phyloP scores from a whole-genome alignment of 2,329 filamentous ascomycete genomes.

The Blastomyces percursus region DNA sequence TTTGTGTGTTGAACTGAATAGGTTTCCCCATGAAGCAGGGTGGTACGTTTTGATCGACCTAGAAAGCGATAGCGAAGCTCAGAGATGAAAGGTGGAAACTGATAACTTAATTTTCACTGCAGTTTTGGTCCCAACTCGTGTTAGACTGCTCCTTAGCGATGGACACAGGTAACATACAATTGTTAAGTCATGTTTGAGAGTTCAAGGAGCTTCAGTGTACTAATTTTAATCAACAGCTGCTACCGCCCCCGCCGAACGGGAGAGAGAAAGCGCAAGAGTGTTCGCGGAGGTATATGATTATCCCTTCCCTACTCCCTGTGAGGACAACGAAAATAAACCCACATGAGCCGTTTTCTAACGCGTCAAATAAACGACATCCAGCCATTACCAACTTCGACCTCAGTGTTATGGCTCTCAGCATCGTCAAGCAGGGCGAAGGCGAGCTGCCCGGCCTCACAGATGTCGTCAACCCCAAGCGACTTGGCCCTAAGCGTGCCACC shows the following conservation, averaged over 20 bases:
- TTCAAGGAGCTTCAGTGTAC: neutral
- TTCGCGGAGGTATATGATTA: conserved; percentile 56
- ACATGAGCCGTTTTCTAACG: conserved; percentile 1
- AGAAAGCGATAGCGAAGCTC: conserved; percentile 14
- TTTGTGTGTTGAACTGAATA: conserved; percentile 14
- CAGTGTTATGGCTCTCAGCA: conserved; percentile 81
- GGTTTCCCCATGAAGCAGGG: conserved; percentile 99
- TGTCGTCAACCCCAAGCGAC: conserved; percentile 95
- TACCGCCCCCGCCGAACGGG: conserved; percentile 96
- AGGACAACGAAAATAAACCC: neutral
- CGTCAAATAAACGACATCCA: conserved; percentile 11
- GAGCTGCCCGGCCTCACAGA: conserved; percentile 97
- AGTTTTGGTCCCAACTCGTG: conserved; percentile 89
- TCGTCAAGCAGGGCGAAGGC: conserved; percentile 95
- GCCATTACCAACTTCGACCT: conserved; percentile 97
- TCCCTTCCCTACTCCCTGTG: neutral
- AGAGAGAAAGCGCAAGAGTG: conserved; percentile 99
- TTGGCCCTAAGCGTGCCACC: conserved; percentile 98
- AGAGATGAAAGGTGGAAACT: conserved; percentile 18
- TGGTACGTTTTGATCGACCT: conserved; percentile 37
- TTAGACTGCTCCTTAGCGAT: conserved; percentile 86
- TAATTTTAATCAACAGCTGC: conserved; percentile 47
- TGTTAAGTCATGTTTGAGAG: neutral
- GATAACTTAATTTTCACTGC: conserved; percentile 20
- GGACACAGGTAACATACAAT: conserved; percentile 55